Percentiles rank a stretch among this genome's conserved stretches.
Conservation (phyloP, 805 yeast genomes). For the Pichia cephalocereana region DNA sequence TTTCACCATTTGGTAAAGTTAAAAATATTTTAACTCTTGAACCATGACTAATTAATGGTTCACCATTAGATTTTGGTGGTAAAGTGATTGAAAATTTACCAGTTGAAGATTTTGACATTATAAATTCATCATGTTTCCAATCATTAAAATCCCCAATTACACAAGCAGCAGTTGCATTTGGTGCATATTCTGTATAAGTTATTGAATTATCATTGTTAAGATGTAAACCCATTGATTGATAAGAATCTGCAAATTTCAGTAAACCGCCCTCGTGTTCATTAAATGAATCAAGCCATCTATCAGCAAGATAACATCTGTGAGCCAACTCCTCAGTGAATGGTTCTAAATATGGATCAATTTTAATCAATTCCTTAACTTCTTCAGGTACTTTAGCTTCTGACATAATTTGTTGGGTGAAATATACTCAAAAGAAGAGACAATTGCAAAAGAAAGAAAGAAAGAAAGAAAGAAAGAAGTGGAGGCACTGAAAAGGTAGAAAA, state of each 20-base stretch:
- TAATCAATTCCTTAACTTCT: slow-evolving; percentile 50
- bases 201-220: slow-evolving; percentile 49
- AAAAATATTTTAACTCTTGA: slow-evolving; percentile 67
- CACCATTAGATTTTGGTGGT: slow-evolving; percentile 42
- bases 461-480: background rate
- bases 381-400: slow-evolving; percentile 11
- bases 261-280: slow-evolving; percentile 56
- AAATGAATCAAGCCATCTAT: slow-evolving; percentile 51
- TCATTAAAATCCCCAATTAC: slow-evolving; percentile 88
- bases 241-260: slow-evolving; percentile 64
- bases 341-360: slow-evolving; percentile 77
- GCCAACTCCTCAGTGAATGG: slow-evolving; percentile 65
- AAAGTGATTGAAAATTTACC: slow-evolving; percentile 63
- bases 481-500: no score
- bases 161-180: slow-evolving; percentile 67
- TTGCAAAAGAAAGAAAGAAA: background rate
- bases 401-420: background rate
- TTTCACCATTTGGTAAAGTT: slow-evolving; percentile 56
- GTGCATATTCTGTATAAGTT: slow-evolving; percentile 77
- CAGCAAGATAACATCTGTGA: slow-evolving; percentile 57
- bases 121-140: slow-evolving; percentile 58
- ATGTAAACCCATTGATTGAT: slow-evolving; percentile 69
- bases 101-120: slow-evolving; percentile 50
- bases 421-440: no score
- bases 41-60: slow-evolving; percentile 70